These are phyloP conservation scores for Clitopilus hobsonii DNA, from an alignment of 768 basidiomycete species.

Conservation along the genomic window DNA sequence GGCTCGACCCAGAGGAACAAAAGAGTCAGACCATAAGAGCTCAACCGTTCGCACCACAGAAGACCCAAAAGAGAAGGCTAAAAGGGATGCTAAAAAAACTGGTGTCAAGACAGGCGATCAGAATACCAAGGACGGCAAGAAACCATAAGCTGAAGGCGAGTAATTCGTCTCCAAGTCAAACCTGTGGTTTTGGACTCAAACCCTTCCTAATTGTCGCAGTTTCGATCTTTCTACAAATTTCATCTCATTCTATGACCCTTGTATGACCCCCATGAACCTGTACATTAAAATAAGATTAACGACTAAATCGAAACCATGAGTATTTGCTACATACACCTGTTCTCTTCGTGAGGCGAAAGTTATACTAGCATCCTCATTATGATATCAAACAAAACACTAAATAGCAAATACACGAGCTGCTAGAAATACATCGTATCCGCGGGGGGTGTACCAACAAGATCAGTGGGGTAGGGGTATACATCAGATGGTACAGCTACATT, in stretches of 20 bases:
- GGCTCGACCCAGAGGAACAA: background rate
- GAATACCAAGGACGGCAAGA: background rate
- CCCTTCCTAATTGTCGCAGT: too few relatives aligned
- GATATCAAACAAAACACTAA: background rate
- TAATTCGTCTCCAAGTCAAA: background rate
- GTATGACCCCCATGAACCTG: too few relatives aligned
- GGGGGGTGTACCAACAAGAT: background rate
- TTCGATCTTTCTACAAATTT: too few relatives aligned
- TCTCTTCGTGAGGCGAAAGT: too few relatives aligned
- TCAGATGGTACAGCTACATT: background rate
- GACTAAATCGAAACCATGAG: too few relatives aligned
- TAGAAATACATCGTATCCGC: background rate
- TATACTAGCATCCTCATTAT: too few relatives aligned
- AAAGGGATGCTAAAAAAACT: background rate
- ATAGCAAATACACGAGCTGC: background rate
- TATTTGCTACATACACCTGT: background rate
- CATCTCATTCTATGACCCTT: too few relatives aligned
- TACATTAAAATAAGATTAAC: too few relatives aligned
- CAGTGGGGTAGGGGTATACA: background rate
- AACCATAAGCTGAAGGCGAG: background rate
- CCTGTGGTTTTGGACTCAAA: too few relatives aligned
- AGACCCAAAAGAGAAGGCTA: background rate
- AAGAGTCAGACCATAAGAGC: background rate
- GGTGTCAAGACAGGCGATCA: background rate
- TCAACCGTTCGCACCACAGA: background rate